Base-by-base conservation (phyloP, 2,329 filamentous ascomycete species). In the Fusarium protoensiforme region DNA sequence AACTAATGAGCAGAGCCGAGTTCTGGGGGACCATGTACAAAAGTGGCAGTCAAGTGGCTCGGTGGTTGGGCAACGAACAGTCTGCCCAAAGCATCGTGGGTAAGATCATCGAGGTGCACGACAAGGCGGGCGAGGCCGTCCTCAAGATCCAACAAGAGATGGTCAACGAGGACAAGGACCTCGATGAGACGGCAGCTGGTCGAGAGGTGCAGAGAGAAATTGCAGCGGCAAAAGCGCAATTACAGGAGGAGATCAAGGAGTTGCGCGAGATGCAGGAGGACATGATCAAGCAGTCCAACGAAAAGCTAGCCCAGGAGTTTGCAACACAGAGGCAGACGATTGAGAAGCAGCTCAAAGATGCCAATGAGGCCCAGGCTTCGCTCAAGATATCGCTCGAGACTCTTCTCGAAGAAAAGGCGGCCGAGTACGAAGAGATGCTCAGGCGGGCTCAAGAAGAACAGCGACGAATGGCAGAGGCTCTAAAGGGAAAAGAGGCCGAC, bases 1-100 rank as follows among this genome's bases (percentile, higher is more conserved):
- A 60, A 4, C 29, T 60, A 13, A 13, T 60, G 4, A 46, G 7
- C 10, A 18, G 20, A 24, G 36, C 57, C 10, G 39, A 60, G 27
- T 46, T 60, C n/a, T 46, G 57, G 57, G 38, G 57, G 8, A 46
- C 38, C 18, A 60, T 60, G 57, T 41, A 60, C 57, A 60, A 60
- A 9, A 33, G 57, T n/a, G 57, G 57, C 22, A 60, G 57, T 14
- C 24, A 46, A 29, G 38, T 60, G 7, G 38, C 24, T 13, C 24
- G 57, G 20, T 60, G 57, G 57, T 22, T 24, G 3, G 57, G 57
- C 13, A 60, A 31, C 20, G 27, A 60, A 29, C 14, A 27, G 27
- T 60, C 57, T 9, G 57, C 38, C 7, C 22, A 24, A n/a, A 46
- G n/a, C 8, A 46, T 46, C 14, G 38, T 46, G 1, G n/a, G 27